These are phyloP conservation scores for Penicillium manginii DNA, from an alignment of 495 filamentous ascomycete genomes.

Conservation along the genomic window DNA sequence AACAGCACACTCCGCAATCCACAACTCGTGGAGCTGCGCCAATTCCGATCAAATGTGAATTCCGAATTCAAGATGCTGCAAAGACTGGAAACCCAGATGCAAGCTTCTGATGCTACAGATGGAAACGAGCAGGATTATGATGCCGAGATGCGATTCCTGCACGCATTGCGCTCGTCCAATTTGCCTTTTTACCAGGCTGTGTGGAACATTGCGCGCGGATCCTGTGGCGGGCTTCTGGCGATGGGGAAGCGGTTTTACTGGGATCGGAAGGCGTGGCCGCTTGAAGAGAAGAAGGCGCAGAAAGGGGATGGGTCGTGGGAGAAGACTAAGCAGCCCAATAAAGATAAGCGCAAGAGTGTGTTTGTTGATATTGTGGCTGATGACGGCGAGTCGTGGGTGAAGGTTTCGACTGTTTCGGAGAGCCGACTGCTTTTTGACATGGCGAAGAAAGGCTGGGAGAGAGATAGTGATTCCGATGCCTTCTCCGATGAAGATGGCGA, in stretches of 20 bases:
- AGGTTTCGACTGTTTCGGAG: slow-evolving; percentile 62
- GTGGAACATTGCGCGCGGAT: slow-evolving; percentile 54
- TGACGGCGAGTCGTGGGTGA: slow-evolving; percentile 62
- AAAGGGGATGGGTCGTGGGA: slow-evolving; percentile 20
- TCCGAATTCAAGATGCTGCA: slow-evolving; percentile 55
- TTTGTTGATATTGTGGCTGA: slow-evolving; percentile 55
- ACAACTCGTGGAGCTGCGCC: slow-evolving; percentile 55
- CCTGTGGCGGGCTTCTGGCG: slow-evolving; percentile 51
- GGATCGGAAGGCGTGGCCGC: slow-evolving; percentile 29
- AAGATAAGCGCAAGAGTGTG: slow-evolving; percentile 48
- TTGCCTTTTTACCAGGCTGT: slow-evolving; percentile 59
- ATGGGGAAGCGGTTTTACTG: slow-evolving; percentile 61
- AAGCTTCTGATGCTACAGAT: slow-evolving; percentile 9
- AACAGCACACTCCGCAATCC: slow-evolving; percentile 49
- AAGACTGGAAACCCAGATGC: slow-evolving; percentile 42
- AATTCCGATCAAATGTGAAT: slow-evolving; percentile 51
- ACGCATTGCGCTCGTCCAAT: slow-evolving; percentile 60
- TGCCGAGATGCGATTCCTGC: slow-evolving; percentile 33
- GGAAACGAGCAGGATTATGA: slow-evolving; percentile 22
- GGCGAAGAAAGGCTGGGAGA: slow-evolving; percentile 66
- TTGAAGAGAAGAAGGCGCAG: slow-evolving; percentile 19
- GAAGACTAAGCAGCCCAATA: slow-evolving; percentile 33
- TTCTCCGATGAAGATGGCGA: slow-evolving; percentile 40
- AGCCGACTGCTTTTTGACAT: slow-evolving; percentile 62
- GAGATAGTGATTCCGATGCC: slow-evolving; percentile 36